Conservation (phyloP, 2,329 filamentous ascomycete species). For the Rutstroemia sp. region DNA sequence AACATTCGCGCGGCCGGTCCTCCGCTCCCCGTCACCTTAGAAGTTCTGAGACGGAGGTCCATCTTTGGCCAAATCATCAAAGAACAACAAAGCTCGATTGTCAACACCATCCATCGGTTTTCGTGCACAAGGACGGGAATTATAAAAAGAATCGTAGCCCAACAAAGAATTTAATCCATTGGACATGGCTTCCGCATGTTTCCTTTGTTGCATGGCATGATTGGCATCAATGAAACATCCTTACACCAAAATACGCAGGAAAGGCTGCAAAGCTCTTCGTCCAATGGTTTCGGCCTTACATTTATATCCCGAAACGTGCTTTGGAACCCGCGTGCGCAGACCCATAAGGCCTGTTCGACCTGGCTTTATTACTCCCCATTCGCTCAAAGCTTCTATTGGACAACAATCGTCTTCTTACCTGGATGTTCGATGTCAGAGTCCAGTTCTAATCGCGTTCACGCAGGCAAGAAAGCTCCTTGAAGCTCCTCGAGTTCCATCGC, state of each 20-base stretch:
- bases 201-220: neutral
- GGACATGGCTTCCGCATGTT: neutral
- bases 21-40: too few relatives aligned
- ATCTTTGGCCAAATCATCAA: too few relatives aligned
- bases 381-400: too few relatives aligned
- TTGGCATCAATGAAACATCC: conserved; percentile 18
- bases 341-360: neutral
- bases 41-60: too few relatives aligned
- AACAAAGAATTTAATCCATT: neutral
- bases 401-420: neutral
- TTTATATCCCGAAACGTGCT: conserved; percentile 18
- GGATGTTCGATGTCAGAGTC: conserved; percentile 12
- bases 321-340: neutral
- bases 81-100: too few relatives aligned
- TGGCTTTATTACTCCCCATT: neutral
- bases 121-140: neutral
- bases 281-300: conserved; percentile 18
- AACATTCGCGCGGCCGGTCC: neutral
- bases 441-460: conserved; percentile 7
- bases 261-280: conserved; percentile 11
- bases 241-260: neutral
- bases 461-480: conserved; percentile 5
- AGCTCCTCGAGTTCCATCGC: conserved; percentile 1
- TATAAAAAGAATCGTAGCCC: neutral
- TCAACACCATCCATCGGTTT: neutral